Conservation (phyloP, 305 asterid species). For the Fraxinus platypoda region DNA sequence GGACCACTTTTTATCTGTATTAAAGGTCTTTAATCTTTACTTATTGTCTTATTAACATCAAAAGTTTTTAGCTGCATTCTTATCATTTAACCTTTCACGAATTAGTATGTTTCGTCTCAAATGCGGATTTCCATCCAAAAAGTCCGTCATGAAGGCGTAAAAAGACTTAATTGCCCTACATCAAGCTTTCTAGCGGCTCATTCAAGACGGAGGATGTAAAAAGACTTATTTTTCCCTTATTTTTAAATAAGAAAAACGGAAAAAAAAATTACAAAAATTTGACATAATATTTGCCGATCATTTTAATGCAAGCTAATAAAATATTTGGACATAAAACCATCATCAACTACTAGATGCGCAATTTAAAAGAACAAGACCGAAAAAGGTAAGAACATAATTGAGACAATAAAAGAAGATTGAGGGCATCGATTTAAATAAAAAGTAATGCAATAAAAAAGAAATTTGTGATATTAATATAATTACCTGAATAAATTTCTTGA, state of each 20-base stretch:
- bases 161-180: not conserved
- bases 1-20: not conserved
- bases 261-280: too few species aligned
- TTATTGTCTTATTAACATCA: not conserved
- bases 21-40: not conserved
- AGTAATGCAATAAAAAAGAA: not conserved
- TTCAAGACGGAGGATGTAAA: not conserved
- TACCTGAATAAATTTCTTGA: not conserved
- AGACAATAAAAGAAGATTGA: not conserved
- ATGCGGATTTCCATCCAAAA: not conserved
- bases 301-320: not conserved
- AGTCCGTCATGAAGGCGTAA: not conserved
- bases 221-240: not conserved
- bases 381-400: not conserved
- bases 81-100: too few species aligned
- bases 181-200: not conserved
- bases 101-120: not conserved
- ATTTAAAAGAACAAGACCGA: too few species aligned
- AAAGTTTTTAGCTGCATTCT: not conserved
- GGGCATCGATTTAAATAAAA: not conserved
- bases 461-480: not conserved
- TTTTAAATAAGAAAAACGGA: not conserved
- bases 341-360: not conserved
- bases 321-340: not conserved
- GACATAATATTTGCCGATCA: not conserved